Percentiles rank a stretch among this genome's conserved stretches.
phyloP scores from a whole-genome alignment of 2,329 filamentous ascomycete species.

The Cordyceps cateniannulata region DNA sequence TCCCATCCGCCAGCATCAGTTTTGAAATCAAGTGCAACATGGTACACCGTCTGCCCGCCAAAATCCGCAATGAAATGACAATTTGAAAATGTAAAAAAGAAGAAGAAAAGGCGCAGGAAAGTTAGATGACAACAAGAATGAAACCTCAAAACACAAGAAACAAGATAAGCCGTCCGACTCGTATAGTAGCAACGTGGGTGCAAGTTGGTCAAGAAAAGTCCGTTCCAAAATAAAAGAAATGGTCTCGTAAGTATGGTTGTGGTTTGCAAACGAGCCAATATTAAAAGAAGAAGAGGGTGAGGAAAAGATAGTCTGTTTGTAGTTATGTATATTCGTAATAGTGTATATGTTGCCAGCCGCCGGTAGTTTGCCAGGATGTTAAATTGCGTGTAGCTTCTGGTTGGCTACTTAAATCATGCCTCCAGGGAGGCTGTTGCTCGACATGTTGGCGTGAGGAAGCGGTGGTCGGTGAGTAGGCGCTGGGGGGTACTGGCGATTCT shows the following conservation, averaged over 20 bases:
- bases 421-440: slow-evolving; percentile 30
- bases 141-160: background rate
- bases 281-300: slow-evolving; percentile 3
- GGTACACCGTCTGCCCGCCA: slow-evolving; percentile 14
- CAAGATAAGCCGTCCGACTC: background rate
- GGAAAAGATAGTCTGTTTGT: background rate
- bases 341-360: background rate
- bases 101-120: background rate
- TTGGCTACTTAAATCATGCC: slow-evolving; percentile 37
- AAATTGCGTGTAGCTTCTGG: background rate
- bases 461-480: slow-evolving; percentile 22
- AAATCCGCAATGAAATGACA: slow-evolving; percentile 9
- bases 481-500: slow-evolving; percentile 23
- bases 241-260: background rate
- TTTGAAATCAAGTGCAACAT: slow-evolving; percentile 10
- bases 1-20: slow-evolving; percentile 16
- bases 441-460: slow-evolving; percentile 21
- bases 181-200: background rate
- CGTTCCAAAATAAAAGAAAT: background rate
- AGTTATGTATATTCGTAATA: background rate
- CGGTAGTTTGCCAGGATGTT: background rate
- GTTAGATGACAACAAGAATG: slow-evolving; percentile 6
- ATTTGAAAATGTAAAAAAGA: slow-evolving; percentile 4
- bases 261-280: background rate
- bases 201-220: background rate